Evolutionary conservation across 345 rosid species (phyloP).

Genomic region (Salix dunnii): DNA sequence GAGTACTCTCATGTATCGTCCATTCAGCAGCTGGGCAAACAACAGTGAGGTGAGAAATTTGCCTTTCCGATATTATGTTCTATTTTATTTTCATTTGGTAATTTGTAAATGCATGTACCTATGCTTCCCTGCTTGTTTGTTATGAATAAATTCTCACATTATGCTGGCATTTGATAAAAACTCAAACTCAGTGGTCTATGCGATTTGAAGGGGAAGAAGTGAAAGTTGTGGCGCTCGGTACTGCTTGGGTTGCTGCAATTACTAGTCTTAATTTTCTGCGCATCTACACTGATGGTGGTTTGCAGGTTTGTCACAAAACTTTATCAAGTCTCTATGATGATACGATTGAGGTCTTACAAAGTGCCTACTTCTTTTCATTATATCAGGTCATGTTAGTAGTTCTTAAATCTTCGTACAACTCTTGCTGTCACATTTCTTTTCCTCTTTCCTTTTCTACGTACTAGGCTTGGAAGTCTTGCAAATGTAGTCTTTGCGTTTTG

Average conservation of each 20-base stretch:
- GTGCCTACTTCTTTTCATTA: neutral
- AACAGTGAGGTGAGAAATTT: slow-evolving; percentile 72
- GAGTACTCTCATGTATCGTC: slow-evolving; percentile 93
- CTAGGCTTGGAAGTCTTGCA: neutral
- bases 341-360: neutral
- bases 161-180: slow-evolving; percentile 27
- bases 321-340: slow-evolving; percentile 12
- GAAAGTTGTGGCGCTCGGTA: slow-evolving; percentile 79
- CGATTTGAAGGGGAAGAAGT: slow-evolving; percentile 97
- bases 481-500: neutral
- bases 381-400: neutral
- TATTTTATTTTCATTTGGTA: neutral
- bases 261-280: slow-evolving; percentile 88
- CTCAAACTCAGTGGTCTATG: slow-evolving; percentile 86
- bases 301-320: slow-evolving; percentile 60
- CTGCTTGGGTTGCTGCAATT: slow-evolving; percentile 88
- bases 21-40: slow-evolving; percentile 84
- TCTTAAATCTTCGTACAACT: neutral
- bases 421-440: neutral
- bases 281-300: slow-evolving; percentile 82
- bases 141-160: slow-evolving; percentile 1
- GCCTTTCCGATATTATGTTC: slow-evolving; percentile 6
- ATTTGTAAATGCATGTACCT: neutral
- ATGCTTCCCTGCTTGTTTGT: neutral
- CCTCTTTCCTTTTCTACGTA: neutral